These are phyloP conservation scores for Fusarium avenaceum DNA, from an alignment of 2,329 filamentous ascomycete species.

Conservation along the genomic window DNA sequence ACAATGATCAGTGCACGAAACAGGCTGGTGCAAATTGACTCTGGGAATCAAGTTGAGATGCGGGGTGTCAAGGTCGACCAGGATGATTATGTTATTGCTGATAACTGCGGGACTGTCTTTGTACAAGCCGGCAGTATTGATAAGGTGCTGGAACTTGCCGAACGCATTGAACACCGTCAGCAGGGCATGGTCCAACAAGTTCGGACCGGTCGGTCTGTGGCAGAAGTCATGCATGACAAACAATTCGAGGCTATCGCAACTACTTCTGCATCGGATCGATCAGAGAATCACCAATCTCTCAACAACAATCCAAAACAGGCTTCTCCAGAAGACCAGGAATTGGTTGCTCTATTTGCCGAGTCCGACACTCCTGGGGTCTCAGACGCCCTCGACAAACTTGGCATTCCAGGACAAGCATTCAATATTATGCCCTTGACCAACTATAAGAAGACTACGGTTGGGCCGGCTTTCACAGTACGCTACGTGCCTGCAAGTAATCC, in stretches of 20 bases:
- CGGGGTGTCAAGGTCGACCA: neutral
- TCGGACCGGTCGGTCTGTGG: neutral
- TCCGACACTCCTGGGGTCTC: slow-evolving; percentile 6
- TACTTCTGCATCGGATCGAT: neutral
- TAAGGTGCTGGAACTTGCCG: neutral
- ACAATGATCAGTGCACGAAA: slow-evolving; percentile 2
- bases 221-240: slow-evolving; percentile 2
- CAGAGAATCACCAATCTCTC: neutral
- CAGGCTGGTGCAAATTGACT: neutral
- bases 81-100: slow-evolving; percentile 6
- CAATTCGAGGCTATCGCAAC: neutral
- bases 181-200: slow-evolving; percentile 3
- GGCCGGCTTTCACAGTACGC: slow-evolving; percentile 7
- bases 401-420: neutral
- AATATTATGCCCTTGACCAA: slow-evolving; percentile 15
- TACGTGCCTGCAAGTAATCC: slow-evolving; percentile 5
- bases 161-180: slow-evolving; percentile 1
- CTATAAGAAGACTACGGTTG: slow-evolving; percentile 2
- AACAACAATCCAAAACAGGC: neutral
- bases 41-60: neutral
- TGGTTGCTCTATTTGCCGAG: neutral
- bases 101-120: slow-evolving; percentile 2
- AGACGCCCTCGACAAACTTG: slow-evolving; percentile 14
- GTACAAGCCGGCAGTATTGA: neutral
- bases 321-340: slow-evolving; percentile 1